phyloP scores from a whole-genome alignment of 345 rosid genomes.

The Cochlearia excelsa region DNA sequence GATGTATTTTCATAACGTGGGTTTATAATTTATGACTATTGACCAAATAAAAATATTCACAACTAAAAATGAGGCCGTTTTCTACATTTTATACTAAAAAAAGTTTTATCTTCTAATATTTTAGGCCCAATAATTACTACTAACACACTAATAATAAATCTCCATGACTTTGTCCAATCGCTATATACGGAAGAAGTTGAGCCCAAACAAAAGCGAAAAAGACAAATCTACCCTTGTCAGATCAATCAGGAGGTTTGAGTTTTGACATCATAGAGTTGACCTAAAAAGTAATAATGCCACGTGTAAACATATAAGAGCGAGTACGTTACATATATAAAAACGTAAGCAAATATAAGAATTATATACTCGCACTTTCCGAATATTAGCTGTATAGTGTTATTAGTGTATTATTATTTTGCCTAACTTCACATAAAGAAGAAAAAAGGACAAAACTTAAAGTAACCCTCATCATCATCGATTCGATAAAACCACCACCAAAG shows the following conservation, averaged over 20 bases:
- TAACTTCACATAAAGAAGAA: background rate
- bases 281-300: background rate
- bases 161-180: too few relatives aligned
- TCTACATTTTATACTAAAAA: too few relatives aligned
- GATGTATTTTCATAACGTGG: too few relatives aligned
- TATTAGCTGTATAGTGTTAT: constrained; percentile 23
- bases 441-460: constrained; percentile 16
- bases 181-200: constrained; percentile 4
- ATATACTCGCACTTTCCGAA: constrained; percentile 30
- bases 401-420: too few relatives aligned
- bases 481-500: constrained; percentile 18
- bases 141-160: too few relatives aligned
- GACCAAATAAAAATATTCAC: too few relatives aligned
- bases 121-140: too few relatives aligned
- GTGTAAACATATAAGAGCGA: constrained; percentile 32
- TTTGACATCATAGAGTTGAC: background rate
- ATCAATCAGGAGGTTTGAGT: constrained; percentile 12
- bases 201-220: background rate
- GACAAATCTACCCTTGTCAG: constrained; percentile 18
- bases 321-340: background rate
- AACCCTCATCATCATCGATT: constrained; percentile 9
- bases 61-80: too few relatives aligned
- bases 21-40: too few relatives aligned
- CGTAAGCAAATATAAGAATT: constrained; percentile 17
- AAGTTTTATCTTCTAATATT: too few relatives aligned